phyloP scores from a whole-genome alignment of 2,329 filamentous ascomycete species.

The Colletotrichum nymphaeae region DNA sequence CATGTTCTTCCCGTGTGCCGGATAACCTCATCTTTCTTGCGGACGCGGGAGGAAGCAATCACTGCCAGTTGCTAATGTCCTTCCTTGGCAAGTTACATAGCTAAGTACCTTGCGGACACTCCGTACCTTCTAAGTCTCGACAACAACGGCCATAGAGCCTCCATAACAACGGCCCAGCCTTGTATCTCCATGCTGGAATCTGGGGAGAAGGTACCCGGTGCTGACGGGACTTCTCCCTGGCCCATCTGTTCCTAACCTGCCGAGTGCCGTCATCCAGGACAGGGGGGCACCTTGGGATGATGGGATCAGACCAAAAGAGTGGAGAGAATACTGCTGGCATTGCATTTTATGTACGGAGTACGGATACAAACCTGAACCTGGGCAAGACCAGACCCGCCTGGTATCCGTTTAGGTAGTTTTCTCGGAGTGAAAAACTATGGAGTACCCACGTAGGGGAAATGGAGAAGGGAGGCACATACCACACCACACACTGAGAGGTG shows the following conservation, averaged over 20 bases:
- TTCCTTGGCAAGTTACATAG: too few relatives aligned
- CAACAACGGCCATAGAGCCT: background rate
- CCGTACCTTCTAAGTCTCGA: too few relatives aligned
- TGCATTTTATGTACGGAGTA: background rate
- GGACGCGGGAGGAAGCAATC: too few relatives aligned
- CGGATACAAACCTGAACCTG: background rate
- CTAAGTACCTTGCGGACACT: too few relatives aligned
- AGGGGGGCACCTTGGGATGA: background rate
- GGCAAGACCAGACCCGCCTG: background rate
- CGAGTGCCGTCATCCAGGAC: conserved; percentile 12
- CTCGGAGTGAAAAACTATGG: too few relatives aligned
- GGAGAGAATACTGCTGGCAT: background rate
- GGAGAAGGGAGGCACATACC: too few relatives aligned
- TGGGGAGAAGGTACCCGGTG: conserved; percentile 1
- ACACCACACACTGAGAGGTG: too few relatives aligned
- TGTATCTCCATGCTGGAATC: conserved; percentile 18
- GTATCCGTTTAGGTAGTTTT: background rate
- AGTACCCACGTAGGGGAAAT: too few relatives aligned
- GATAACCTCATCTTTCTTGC: too few relatives aligned
- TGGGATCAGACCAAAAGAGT: background rate
- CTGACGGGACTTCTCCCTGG: background rate
- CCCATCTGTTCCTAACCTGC: conserved; percentile 3
- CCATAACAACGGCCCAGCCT: conserved; percentile 4
- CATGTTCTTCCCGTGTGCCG: background rate
- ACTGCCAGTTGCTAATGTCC: too few relatives aligned